Evolutionary conservation across 441 rosid genomes (phyloP).

Genomic region (Syzygium malaccense): DNA sequence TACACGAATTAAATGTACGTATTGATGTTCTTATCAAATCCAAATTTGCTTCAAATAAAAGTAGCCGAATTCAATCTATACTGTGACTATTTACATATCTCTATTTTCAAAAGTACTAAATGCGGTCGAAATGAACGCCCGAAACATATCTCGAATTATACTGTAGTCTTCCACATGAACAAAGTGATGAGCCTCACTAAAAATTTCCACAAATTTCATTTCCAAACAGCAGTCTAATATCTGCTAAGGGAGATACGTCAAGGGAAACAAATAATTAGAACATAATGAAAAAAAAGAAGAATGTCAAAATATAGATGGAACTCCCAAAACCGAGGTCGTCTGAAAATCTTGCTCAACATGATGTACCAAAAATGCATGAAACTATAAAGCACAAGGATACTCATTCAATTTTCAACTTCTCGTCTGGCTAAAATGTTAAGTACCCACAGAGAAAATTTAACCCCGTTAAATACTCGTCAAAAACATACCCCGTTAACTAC

Average conservation of each 20-base stretch:
- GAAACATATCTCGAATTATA: neutral
- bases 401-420: neutral
- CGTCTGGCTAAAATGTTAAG: neutral
- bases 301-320: neutral
- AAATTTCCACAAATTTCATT: neutral
- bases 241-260: neutral
- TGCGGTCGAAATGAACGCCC: fast-evolving
- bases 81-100: neutral
- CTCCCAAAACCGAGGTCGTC: neutral
- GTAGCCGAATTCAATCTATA: neutral
- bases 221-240: neutral
- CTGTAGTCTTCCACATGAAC: neutral
- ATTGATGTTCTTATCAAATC: neutral
- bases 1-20: neutral
- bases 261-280: neutral
- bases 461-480: neutral
- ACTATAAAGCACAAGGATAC: neutral
- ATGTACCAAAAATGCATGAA: neutral
- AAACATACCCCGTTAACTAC: neutral
- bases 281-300: neutral
- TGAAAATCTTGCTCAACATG: neutral
- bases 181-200: neutral
- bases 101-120: neutral
- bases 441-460: neutral
- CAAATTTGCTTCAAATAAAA: neutral